Percentiles rank a stretch among this genome's conserved stretches.
phyloP scores from a whole-genome alignment of 2,329 filamentous ascomycete genomes.

The Volutella citrinella region DNA sequence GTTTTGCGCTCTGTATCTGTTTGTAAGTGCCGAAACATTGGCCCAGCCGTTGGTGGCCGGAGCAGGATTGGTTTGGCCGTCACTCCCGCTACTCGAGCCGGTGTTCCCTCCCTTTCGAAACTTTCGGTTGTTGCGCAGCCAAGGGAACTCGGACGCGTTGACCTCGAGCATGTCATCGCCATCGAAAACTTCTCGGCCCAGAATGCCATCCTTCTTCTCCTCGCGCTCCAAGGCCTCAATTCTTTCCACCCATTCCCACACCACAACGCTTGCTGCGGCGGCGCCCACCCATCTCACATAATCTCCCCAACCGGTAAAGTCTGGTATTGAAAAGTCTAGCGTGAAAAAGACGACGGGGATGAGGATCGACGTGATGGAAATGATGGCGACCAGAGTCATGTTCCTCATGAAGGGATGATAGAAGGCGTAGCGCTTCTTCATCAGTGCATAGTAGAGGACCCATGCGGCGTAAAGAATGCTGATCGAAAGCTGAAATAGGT shows the following conservation, averaged over 20 bases:
- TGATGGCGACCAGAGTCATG: constrained; percentile 73
- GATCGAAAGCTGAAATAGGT: constrained; percentile 84
- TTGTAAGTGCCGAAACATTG: constrained; percentile 23
- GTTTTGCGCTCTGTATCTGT: constrained; percentile 23
- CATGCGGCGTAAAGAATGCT: constrained; percentile 87
- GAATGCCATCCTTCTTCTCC: constrained; percentile 88
- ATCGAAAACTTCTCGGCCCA: constrained; percentile 88
- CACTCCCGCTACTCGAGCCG: constrained; percentile 11
- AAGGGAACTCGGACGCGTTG: constrained; percentile 48
- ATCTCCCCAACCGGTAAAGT: constrained; percentile 88
- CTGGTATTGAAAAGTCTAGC: constrained; percentile 79
- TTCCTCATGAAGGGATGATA: constrained; percentile 90
- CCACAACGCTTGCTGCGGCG: constrained; percentile 89
- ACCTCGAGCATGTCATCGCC: constrained; percentile 87
- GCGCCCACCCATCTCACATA: constrained; percentile 97
- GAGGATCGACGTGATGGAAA: constrained; percentile 78
- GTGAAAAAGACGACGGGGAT: constrained; percentile 94
- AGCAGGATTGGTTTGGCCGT: constrained; percentile 13
- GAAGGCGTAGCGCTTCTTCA: constrained; percentile 86
- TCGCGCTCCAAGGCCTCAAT: constrained; percentile 91
- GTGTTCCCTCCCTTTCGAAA: constrained; percentile 29
- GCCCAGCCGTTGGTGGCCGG: constrained; percentile 25
- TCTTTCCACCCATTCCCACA: constrained; percentile 97
- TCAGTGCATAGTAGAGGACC: constrained; percentile 91
- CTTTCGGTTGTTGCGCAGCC: constrained; percentile 40